A percentile compares a stretch with the other conserved stretches of the same genome.
Evolutionary conservation across 75 land plant species (phyloP).

Genomic region (Cupressus sempervirens): DNA sequence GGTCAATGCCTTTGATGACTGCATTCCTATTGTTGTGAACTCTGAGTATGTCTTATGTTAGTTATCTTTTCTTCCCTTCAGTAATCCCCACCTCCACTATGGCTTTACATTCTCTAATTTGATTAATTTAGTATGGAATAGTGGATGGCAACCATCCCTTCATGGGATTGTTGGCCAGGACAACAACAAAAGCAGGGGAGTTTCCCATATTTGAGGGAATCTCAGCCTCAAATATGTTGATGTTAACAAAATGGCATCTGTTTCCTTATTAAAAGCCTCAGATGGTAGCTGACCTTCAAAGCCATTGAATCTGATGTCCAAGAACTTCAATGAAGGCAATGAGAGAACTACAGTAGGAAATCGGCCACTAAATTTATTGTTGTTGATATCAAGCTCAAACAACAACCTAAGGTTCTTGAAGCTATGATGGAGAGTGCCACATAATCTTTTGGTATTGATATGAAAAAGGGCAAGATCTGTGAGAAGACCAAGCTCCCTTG

Average conservation of each 20-base stretch:
- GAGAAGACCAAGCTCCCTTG: constrained; percentile 34
- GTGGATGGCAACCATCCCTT: constrained; percentile 30
- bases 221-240: constrained; percentile 25
- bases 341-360: constrained; percentile 56
- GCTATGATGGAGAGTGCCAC: constrained; percentile 33
- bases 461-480: constrained; percentile 42
- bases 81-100: too few relatives aligned
- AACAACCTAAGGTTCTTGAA: constrained; percentile 26
- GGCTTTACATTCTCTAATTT: too few relatives aligned
- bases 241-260: constrained; percentile 48
- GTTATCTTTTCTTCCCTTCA: too few relatives aligned
- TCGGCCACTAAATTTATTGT: constrained; percentile 62
- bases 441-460: constrained; percentile 46
- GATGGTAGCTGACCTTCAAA: constrained; percentile 42
- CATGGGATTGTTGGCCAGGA: constrained; percentile 48
- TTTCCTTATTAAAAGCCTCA: constrained; percentile 34
- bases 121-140: too few relatives aligned
- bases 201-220: constrained; percentile 38
- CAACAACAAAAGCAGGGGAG: constrained; percentile 36
- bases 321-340: constrained; percentile 36
- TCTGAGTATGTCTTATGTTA: too few relatives aligned
- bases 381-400: constrained; percentile 63
- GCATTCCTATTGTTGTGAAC: too few relatives aligned
- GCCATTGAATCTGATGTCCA: constrained; percentile 58
- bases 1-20: too few relatives aligned